Conservation (phyloP, 208 protist genomes). For the Leishmania arabica region DNA sequence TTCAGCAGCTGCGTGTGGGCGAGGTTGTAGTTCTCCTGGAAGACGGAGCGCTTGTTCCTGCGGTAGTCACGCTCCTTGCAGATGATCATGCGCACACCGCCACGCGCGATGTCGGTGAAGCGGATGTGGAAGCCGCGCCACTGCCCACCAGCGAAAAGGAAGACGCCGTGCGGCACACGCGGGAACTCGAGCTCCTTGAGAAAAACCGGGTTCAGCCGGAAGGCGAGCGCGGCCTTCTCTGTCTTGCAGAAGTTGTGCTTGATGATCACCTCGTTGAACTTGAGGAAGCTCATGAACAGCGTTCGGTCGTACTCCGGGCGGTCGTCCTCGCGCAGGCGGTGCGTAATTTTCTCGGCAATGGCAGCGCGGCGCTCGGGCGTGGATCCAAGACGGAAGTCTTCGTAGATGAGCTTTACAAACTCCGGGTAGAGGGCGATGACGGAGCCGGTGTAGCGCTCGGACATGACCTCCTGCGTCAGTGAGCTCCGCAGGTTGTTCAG, state of each 20-base stretch:
- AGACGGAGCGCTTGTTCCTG: slow-evolving; percentile 90
- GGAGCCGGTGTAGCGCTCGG: slow-evolving; percentile 82
- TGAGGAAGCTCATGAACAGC: slow-evolving; percentile 87
- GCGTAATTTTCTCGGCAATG: slow-evolving; percentile 66
- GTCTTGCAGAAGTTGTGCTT: slow-evolving; percentile 97
- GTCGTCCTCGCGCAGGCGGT: slow-evolving; percentile 76
- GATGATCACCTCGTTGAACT: slow-evolving; percentile 93
- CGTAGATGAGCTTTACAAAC: slow-evolving; percentile 88
- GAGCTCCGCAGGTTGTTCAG: slow-evolving; percentile 85
- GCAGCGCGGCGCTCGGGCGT: slow-evolving; percentile 52
- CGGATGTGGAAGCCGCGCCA: slow-evolving; percentile 97
- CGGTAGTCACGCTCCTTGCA: slow-evolving; percentile 89
- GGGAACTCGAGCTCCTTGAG: slow-evolving; percentile 82
- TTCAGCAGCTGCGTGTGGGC: slow-evolving; percentile 95
- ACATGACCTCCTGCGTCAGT: slow-evolving; percentile 89
- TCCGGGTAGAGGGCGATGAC: slow-evolving; percentile 84
- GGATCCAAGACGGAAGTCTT: slow-evolving; percentile 85
- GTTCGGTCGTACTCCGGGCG: slow-evolving; percentile 65
- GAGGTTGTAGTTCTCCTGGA: slow-evolving; percentile 98
- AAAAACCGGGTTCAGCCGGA: slow-evolving; percentile 91
- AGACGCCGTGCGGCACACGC: slow-evolving; percentile 88
- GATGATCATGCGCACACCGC: slow-evolving; percentile 96
- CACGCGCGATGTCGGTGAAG: slow-evolving; percentile 95
- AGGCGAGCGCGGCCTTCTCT: slow-evolving; percentile 90
- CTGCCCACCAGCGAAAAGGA: slow-evolving; percentile 91